Base-by-base conservation (phyloP, 2,329 filamentous ascomycete species). In the Teratosphaeria viscida region DNA sequence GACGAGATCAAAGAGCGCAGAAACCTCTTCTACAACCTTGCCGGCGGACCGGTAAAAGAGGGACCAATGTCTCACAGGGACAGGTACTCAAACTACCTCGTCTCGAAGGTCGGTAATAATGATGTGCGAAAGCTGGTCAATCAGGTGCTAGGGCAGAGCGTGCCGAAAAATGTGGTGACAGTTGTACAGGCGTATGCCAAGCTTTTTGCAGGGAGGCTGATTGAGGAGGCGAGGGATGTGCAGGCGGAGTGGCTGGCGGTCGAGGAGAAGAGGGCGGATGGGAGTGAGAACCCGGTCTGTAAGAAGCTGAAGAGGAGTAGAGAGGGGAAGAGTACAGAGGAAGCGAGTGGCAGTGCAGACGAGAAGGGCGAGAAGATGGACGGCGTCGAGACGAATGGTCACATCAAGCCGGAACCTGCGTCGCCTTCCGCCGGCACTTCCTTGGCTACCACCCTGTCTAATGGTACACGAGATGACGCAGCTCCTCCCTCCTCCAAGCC, bases 131-230 rank as follows among this genome's bases (percentile, higher is more conserved):
- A 85, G 81, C 82, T 92, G 62, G 86, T 90, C 70, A 92, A 92
- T 68, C 87, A 88, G 60, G 90, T 88, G 1, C 85, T 91, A 8
- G 90, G 87, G 0, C 89, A 92, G 71, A 90, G 87, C 1, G 88
- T 90, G 0, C 87, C 87, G 0, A 79, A 82, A 23, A 87, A 83
- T 66, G 86, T 91, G 56, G 85, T 89, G 62, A 84, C 87, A 26
- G 86, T 87, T n/a, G 86, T 92, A 68, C 86, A 85, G 55, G 84
- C 86, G 0, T 87, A 89, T 23, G 85, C 86, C 55, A 92, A 92
- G 73, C 80, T 89, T 62, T 91, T 89, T 70, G 82, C 88, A 3
- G 88, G 87, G 57, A 86, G 90, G 63, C 79, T 92, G 55, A 86
- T 92, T 63, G 88, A 90, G 71, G 77, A 80, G 55, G 88, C 89